phyloP scores from a whole-genome alignment of 2,329 filamentous ascomycete genomes.

The Helicocarpus griseus region DNA sequence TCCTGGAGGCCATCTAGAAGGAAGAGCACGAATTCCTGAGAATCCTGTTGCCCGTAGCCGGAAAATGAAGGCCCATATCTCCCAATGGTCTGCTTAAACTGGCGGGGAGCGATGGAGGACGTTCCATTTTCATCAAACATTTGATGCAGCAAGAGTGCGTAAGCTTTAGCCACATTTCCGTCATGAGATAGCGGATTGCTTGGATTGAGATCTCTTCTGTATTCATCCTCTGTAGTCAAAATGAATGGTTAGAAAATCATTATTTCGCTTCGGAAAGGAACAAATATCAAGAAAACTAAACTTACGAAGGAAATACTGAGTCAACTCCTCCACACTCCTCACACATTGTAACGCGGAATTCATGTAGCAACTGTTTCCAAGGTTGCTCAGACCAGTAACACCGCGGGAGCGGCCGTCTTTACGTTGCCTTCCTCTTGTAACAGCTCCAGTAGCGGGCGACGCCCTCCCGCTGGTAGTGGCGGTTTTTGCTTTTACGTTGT shows the following conservation, averaged over 20 bases:
- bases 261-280: not conserved
- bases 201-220: slow-evolving; percentile 71
- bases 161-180: slow-evolving; percentile 77
- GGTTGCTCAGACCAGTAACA: slow-evolving; percentile 73
- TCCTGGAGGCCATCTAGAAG: slow-evolving; percentile 90
- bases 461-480: slow-evolving; percentile 51
- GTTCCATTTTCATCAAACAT: slow-evolving; percentile 63
- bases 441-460: slow-evolving; percentile 48
- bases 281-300: slow-evolving; percentile 11
- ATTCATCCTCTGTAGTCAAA: slow-evolving; percentile 46
- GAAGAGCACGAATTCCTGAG: slow-evolving; percentile 93
- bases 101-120: slow-evolving; percentile 63
- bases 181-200: slow-evolving; percentile 77
- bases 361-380: slow-evolving; percentile 99
- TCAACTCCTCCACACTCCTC: slow-evolving; percentile 84
- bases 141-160: slow-evolving; percentile 63
- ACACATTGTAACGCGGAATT: slow-evolving; percentile 95
- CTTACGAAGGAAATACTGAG: slow-evolving; percentile 71
- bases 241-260: not conserved
- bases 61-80: slow-evolving; percentile 77
- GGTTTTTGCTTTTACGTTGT: slow-evolving; percentile 32
- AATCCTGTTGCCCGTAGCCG: slow-evolving; percentile 92
- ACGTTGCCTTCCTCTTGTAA: slow-evolving; percentile 63
- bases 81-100: slow-evolving; percentile 76
- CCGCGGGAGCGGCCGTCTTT: slow-evolving; percentile 63